phyloP scores from a whole-genome alignment of 345 rosid species.

The Gossypium stocksii region DNA sequence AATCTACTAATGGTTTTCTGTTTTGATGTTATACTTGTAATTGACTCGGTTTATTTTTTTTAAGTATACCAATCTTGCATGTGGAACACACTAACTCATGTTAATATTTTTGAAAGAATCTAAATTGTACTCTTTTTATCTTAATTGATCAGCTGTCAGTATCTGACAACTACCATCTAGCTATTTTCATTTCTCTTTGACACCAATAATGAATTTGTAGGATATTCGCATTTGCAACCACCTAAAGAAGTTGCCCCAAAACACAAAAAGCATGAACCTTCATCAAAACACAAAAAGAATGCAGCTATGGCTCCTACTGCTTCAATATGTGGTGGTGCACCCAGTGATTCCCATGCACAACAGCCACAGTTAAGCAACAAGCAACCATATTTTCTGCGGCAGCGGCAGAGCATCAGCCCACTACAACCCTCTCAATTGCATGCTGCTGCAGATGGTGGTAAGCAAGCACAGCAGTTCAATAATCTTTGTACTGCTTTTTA shows the following conservation, averaged over 20 bases:
- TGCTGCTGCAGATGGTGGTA: slow-evolving; percentile 19
- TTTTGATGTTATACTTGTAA: neutral
- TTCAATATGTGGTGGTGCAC: slow-evolving; percentile 9
- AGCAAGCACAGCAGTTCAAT: neutral
- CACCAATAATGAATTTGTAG: slow-evolving; percentile 11
- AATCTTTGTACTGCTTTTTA: neutral
- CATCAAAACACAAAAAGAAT: slow-evolving; percentile 1
- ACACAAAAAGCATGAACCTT: slow-evolving; percentile 8
- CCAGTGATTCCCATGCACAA: slow-evolving; percentile 17
- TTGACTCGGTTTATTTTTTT: neutral
- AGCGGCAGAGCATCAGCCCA: slow-evolving; percentile 12
- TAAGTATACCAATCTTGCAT: neutral
- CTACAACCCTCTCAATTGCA: slow-evolving; percentile 13
- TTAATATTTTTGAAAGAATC: neutral
- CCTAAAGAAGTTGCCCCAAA: neutral
- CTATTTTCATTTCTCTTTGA: neutral
- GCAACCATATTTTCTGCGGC: slow-evolving; percentile 16
- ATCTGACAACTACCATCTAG: neutral
- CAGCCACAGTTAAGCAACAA: slow-evolving; percentile 14
- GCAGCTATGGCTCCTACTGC: neutral
- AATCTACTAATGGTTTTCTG: neutral
- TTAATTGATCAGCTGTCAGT: neutral
- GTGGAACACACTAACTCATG: neutral
- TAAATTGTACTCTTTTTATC: neutral
- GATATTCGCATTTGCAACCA: slow-evolving; percentile 15